Evolutionary conservation across 1,139 yeast genomes (phyloP).

Genomic region (Candida glucosophila): DNA sequence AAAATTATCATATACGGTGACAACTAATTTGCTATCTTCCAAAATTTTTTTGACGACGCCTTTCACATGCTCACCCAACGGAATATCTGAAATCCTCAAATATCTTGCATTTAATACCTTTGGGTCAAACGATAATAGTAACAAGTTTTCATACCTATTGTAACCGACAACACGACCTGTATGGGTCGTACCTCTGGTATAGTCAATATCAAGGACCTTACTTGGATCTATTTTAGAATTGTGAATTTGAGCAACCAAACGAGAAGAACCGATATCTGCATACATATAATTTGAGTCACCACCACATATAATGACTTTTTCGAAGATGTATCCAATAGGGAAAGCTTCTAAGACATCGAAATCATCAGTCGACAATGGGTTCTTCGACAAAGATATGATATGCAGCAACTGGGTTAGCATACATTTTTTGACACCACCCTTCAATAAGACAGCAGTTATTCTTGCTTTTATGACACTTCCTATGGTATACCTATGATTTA

Average conservation of each 20-base stretch:
- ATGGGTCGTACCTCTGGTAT: constrained; percentile 57
- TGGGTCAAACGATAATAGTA: constrained; percentile 62
- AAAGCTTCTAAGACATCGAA: constrained; percentile 50
- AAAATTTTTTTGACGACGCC: constrained; percentile 55
- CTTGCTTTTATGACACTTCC: constrained; percentile 67
- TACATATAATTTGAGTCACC: constrained; percentile 48
- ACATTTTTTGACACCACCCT: constrained; percentile 51
- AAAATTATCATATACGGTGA: constrained; percentile 58
- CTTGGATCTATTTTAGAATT: constrained; percentile 58
- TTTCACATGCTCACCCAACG: constrained; percentile 59
- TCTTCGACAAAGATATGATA: constrained; percentile 22
- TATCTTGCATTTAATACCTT: constrained; percentile 54
- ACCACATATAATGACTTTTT: constrained; percentile 47
- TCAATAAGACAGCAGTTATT: constrained; percentile 51
- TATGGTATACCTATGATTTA: constrained; percentile 53
- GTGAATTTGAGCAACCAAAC: constrained; percentile 60
- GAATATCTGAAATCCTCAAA: constrained; percentile 62
- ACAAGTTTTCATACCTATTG: constrained; percentile 56
- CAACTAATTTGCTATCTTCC: constrained; percentile 57
- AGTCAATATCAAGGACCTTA: constrained; percentile 42
- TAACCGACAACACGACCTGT: constrained; percentile 71
- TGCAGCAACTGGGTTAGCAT: constrained; percentile 59
- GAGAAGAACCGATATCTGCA: constrained; percentile 49
- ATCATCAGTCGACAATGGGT: constrained; percentile 4
- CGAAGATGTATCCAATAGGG: constrained; percentile 70